Conservation (phyloP, 805 yeast species). For the Ogataea chonburiensis region DNA sequence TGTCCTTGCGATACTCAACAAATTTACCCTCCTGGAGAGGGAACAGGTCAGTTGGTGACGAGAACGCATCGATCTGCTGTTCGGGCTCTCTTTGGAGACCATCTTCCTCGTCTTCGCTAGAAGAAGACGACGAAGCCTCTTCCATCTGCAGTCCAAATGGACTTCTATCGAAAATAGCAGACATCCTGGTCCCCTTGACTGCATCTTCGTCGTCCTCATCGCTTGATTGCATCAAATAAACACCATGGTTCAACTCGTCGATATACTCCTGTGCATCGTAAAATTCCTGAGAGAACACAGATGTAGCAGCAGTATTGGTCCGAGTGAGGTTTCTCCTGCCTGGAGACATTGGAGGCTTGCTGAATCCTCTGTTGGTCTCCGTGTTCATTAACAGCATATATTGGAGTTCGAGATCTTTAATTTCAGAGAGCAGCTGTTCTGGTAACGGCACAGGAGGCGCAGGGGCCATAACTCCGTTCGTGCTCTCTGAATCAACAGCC, state of each 20-base stretch:
- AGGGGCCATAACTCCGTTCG: neutral
- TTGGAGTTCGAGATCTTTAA: conserved; percentile 26
- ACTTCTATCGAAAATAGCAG: conserved; percentile 6
- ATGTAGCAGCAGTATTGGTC: conserved; percentile 29
- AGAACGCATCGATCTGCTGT: neutral
- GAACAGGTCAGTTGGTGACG: conserved; percentile 41
- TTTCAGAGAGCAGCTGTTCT: conserved; percentile 17
- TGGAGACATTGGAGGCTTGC: conserved; percentile 22
- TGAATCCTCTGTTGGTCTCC: conserved; percentile 23
- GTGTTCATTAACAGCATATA: conserved; percentile 23
- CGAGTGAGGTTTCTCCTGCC: conserved; percentile 28
- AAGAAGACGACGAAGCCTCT: conserved; percentile 12
- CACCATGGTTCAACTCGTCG: conserved; percentile 49
- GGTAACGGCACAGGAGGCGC: conserved; percentile 7
- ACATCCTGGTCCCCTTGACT: conserved; percentile 10
- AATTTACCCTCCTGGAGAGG: conserved; percentile 59
- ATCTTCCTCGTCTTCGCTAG: conserved; percentile 19
- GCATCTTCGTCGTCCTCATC: conserved; percentile 24
- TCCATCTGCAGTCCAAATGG: conserved; percentile 10
- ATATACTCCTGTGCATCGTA: conserved; percentile 69
- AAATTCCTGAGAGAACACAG: conserved; percentile 51
- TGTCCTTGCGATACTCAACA: conserved; percentile 55
- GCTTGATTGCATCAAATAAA: conserved; percentile 48
- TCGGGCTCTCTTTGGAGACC: conserved; percentile 9
- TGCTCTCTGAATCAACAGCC: neutral